Evolutionary conservation across 164 flowering plant genomes (phyloP), one percentile per base, ranked within the genome.

Genomic region (Protea cynaroides): DNA sequence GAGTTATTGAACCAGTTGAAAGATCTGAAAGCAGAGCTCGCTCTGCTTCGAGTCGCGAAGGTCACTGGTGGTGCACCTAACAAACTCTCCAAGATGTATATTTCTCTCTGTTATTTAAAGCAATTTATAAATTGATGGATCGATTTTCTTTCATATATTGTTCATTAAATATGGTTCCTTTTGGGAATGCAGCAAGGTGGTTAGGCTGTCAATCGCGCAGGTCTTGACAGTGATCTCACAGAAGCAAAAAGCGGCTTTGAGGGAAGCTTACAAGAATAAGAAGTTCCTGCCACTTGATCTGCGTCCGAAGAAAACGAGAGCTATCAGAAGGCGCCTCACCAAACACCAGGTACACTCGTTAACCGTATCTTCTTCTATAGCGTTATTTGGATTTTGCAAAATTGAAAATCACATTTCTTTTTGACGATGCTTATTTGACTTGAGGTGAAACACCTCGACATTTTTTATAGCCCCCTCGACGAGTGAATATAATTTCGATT

Each of bases 251-350:
- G 50, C 64, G 25, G 68, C 64, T 34, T 61, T 70, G 40, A 58
- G 68, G 56, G 68, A 70, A 51, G 72, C 54, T 23, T 70, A 70
- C 64, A 70, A 70, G 72, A 70, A 64, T n/a, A 84, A 84, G 79
- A 86, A 84, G 81, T 72, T 62, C 23, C 14, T 86, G 69, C 89
- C 89, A 0, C 83, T 86, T 25, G 92, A 86, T 76, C 75, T 86
- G 53, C 83, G 89, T 25, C 87, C 92, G 7, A 86, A 86, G 81
- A 86, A 86, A 66, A 86, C 91, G 44, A 72, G 91, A 18, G 91
- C 91, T 29, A 84, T 86, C 53, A 65, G 89, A 11, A 77, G 78
- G 18, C 76, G 86, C 7, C 82, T 84, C 3, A 83, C 89, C 70
- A 83, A 84, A 65, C 87, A 83, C 50, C 87, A 84, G 86, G 87